These are phyloP conservation scores for Phytophthora kernoviae DNA, from an alignment of 352 stramenopile species.

Conservation along the genomic window DNA sequence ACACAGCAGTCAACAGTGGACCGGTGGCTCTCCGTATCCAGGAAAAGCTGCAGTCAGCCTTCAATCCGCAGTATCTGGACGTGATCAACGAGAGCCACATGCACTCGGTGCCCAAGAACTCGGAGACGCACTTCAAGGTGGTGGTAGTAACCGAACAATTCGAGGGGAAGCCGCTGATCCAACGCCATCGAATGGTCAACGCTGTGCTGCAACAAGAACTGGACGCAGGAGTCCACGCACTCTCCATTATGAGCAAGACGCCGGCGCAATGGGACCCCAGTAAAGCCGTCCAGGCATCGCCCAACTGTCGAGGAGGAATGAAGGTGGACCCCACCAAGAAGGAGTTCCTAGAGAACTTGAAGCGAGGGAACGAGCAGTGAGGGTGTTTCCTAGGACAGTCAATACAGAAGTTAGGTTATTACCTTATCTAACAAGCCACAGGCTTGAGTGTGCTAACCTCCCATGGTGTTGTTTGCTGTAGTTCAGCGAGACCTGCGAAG, in stretches of 20 bases:
- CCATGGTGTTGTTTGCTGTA: not conserved
- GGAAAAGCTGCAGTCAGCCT: slow-evolving; percentile 65
- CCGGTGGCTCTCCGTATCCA: slow-evolving; percentile 67
- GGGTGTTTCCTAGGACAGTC: slow-evolving; percentile 4
- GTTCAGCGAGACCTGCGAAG: slow-evolving; percentile 43
- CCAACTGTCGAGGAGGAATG: slow-evolving; percentile 79
- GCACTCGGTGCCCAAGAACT: slow-evolving; percentile 94
- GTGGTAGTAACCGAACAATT: slow-evolving; percentile 93
- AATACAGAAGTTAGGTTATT: slow-evolving; percentile 11
- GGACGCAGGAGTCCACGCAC: slow-evolving; percentile 89
- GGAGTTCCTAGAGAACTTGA: slow-evolving; percentile 55
- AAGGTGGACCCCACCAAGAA: slow-evolving; percentile 68
- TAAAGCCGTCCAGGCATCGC: slow-evolving; percentile 59
- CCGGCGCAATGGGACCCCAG: slow-evolving; percentile 89
- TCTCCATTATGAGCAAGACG: slow-evolving; percentile 95
- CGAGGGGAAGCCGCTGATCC: slow-evolving; percentile 82
- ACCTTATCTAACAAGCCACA: not conserved
- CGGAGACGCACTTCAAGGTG: slow-evolving; percentile 98
- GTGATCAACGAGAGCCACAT: slow-evolving; percentile 96
- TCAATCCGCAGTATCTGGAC: slow-evolving; percentile 74
- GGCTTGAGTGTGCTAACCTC: not conserved
- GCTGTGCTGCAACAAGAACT: slow-evolving; percentile 87
- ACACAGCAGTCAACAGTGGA: slow-evolving; percentile 26
- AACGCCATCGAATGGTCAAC: slow-evolving; percentile 94
- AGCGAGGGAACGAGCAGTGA: slow-evolving; percentile 23